Evolutionary conservation across 306 rosid species (phyloP), one percentile per base, ranked within the genome.

Genomic region (Cicer yamashitae): DNA sequence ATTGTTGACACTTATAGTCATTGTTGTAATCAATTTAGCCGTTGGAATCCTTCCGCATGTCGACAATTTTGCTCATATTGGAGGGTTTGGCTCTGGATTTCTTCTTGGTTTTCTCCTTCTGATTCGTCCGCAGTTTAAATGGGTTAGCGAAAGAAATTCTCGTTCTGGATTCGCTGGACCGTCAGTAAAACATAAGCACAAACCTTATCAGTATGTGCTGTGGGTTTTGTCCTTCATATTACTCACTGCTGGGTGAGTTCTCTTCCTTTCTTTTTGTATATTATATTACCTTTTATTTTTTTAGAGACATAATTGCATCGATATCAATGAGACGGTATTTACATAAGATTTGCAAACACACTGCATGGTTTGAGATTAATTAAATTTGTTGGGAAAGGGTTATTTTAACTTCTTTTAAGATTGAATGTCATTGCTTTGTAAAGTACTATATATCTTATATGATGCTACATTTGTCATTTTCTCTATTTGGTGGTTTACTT

Each of bases 31-130:
- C 75, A 92, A 92, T 82, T 89, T 92, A 78, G 94, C 91, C 3
- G 82, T 89, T 77, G 98, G 98, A 77, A 39, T 90, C 72, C 98
- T 92, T 72, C 98, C 98, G n/a, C 97, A 90, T 7, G 91, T 90
- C 25, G 96, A 92, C 87, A 92, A 90, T 77, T 92, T 88, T 79
- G 94, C 97, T 73, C 97, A 92, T 77, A 86, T 90, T 54, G 97
- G 97, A 67, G 97, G 97, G 71, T 90, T 92, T 77, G 43, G 87
- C 66, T 82, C 97, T 56, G 98, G 96, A 59, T 90, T 93, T 88
- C 90, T 93, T 80, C 93, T 93, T 78, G 98, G 96, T 14, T 90
- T 90, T 60, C 77, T 93, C 75, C 71, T 87, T 69, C 67, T 93
- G 79, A 83, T 90, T 73, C 90, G 96, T 9, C 98, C 96, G 50